Evolutionary conservation across 2,329 filamentous ascomycete species (phyloP).

Genomic region (Pleurostoma richardsiae): DNA sequence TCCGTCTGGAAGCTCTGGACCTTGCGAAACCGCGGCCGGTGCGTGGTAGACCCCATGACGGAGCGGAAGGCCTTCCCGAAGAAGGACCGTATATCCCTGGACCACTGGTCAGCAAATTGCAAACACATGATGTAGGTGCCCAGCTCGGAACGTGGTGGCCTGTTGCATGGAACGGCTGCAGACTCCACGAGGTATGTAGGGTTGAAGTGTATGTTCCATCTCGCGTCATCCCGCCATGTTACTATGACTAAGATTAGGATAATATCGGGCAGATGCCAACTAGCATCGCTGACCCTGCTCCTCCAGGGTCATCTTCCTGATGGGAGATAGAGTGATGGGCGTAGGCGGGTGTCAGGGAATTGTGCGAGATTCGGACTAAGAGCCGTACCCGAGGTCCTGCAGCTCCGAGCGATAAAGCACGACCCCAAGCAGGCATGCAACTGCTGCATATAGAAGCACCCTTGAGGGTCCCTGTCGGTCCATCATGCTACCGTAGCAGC

Average conservation of each 20-base stretch:
- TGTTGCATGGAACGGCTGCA: no score
- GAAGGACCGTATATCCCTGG: conserved; percentile 12
- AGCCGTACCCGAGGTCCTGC: background rate
- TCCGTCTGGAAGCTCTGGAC: conserved; percentile 83
- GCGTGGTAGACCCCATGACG: conserved; percentile 48
- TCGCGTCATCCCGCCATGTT: no score
- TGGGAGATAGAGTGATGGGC: no score
- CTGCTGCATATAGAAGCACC: conserved; percentile 6
- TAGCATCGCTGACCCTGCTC: no score
- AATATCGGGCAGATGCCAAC: no score
- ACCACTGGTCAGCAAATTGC: conserved; percentile 10
- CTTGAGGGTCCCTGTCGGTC: background rate
- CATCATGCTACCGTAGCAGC: no score
- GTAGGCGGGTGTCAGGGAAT: background rate
- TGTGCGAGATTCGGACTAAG: background rate
- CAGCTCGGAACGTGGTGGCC: no score
- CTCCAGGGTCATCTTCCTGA: no score
- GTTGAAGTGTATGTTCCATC: no score
- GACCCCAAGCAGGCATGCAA: conserved; percentile 4
- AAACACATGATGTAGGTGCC: no score
- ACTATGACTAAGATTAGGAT: background rate
- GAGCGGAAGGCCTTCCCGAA: conserved; percentile 13
- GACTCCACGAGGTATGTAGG: no score
- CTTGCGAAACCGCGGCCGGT: conserved; percentile 66
- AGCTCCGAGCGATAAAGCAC: background rate